Evolutionary conservation across 73 alveolate genomes (phyloP), one percentile per base, ranked within the genome.

Genomic region (Stentor roeselii): DNA sequence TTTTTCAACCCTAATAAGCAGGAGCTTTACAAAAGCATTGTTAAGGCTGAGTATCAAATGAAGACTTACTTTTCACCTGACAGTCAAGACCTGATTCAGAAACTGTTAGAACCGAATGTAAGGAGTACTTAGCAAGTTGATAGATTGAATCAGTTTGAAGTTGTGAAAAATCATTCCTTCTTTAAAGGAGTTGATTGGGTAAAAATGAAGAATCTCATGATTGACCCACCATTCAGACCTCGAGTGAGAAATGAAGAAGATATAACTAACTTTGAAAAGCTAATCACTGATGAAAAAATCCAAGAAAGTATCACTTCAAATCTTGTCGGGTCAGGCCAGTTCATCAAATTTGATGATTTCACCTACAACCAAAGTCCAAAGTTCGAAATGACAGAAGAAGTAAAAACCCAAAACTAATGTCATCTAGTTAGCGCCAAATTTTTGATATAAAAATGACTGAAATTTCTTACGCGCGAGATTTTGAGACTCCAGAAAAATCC

Each of bases 1-100:
- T 86, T 86, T 60, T 83, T 85, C 59, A 85, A 86, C 38, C 82
- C 76, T 78, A 86, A 86, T 82, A 83, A 83, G 11, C 37, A 67
- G 27, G 14, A 30, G 37, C 11, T 67, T n/a, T 67, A 67, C 41
- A 67, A 67, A 32, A 67, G 37, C n/a, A 67, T 67, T 2, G 80
- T 67, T 67, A 67, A 67, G 2, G 80, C 41, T 21, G 80, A 67
- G 14, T 67, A 67, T 67, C 42, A 67, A 21, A 50, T 50, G 67
- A 50, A 50, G 21, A 50, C 30, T 21, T 50, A 11, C 21, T 67
- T 67, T 67, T 21, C 80, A 1, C 50, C 80, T 67, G 80, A 67
- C 21, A 67, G n/a, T 34, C 34, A n/a, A 1, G 37, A 67, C 27
- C 41, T 32, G 34, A 21, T 32, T 15, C 27, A 21, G 0, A n/a